Base-by-base conservation (phyloP, 106 monocot genomes). In the Alisma plantagoaquatica region DNA sequence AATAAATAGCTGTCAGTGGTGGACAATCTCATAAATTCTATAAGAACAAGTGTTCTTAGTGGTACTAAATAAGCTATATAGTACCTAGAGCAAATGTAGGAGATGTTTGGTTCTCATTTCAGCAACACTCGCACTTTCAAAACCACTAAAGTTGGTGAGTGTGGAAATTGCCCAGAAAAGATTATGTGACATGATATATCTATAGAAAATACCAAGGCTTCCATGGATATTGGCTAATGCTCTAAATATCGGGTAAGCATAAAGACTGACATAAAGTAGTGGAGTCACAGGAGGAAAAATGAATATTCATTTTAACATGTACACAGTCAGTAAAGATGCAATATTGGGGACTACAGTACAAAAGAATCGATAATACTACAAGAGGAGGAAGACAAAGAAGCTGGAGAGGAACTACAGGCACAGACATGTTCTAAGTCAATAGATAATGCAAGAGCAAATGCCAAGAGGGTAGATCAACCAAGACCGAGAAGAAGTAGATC, bases 81-180 rank as follows among this genome's bases (percentile, higher is more conserved):
- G 30, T 64, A 64, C 12, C 64, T 26, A 54, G 64, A 64, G 23
- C 64, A 64, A n/a, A 64, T 64, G 30, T 64, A 64, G n/a, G 64
- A 53, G 14, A 64, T 64, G 42, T 64, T 64, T 64, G 64, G 64
- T 24, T 64, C 64, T 18, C 64, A 52, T 54, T 53, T 53, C 22
- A 54, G 29, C 64, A 54, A 64, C 54, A 54, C 54, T 64, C 10
- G 64, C 64, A 64, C 64, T 64, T 64, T 54, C 64, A 54, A 64
- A 64, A 31, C 54, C 64, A 23, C 53, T 64, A 54, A 21, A 64
- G 44, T 29, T 64, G 53, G 43, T 64, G 64, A 44, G 64, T 64
- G 17, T 64, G 64, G 0, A 54, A 54, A 27, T 64, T 54, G 21
- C 53, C 64, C 64, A 53, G 64, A 60, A 29, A 29, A 60, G 60